phyloP scores from a whole-genome alignment of 805 yeast genomes.

The Kockiozyma suomiensis region DNA sequence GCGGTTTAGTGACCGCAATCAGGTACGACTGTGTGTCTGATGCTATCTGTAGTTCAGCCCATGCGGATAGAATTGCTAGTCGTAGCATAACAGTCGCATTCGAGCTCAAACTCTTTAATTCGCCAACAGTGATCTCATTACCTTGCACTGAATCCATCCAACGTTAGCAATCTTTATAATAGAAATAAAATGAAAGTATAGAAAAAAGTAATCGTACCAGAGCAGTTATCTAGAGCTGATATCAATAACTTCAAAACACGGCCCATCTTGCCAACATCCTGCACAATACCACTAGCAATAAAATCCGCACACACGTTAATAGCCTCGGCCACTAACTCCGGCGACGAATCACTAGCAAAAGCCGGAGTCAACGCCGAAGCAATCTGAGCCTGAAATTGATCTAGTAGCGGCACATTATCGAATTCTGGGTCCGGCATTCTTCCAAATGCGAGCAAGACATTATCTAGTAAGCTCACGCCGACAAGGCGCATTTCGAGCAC shows the following conservation, averaged over 20 bases:
- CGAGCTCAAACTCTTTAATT: slow-evolving; percentile 41
- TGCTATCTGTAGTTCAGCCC: slow-evolving; percentile 47
- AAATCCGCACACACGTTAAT: slow-evolving; percentile 77
- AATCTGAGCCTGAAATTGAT: slow-evolving; percentile 93
- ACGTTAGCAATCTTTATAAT: neutral
- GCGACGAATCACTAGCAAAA: slow-evolving; percentile 70
- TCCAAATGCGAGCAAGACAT: slow-evolving; percentile 62
- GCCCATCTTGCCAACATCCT: slow-evolving; percentile 50
- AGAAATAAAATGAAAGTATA: neutral
- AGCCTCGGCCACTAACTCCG: slow-evolving; percentile 75
- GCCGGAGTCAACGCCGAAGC: slow-evolving; percentile 88
- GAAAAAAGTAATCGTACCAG: slow-evolving; percentile 37
- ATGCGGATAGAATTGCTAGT: slow-evolving; percentile 46
- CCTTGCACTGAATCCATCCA: slow-evolving; percentile 20
- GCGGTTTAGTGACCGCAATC: slow-evolving; percentile 47
- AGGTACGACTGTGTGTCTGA: slow-evolving; percentile 43
- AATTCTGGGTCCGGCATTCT: slow-evolving; percentile 69
- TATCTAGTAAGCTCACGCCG: slow-evolving; percentile 70
- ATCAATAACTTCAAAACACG: slow-evolving; percentile 68
- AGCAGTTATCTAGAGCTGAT: slow-evolving; percentile 61
- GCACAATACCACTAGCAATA: slow-evolving; percentile 61
- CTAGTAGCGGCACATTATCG: slow-evolving; percentile 69
- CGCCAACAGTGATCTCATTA: slow-evolving; percentile 42
- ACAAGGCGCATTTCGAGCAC: slow-evolving; percentile 59
- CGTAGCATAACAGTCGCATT: slow-evolving; percentile 44